Percentiles rank a stretch among this genome's conserved stretches.
Conservation (phyloP, 2,329 filamentous ascomycete genomes). For the Endothia cerciana region DNA sequence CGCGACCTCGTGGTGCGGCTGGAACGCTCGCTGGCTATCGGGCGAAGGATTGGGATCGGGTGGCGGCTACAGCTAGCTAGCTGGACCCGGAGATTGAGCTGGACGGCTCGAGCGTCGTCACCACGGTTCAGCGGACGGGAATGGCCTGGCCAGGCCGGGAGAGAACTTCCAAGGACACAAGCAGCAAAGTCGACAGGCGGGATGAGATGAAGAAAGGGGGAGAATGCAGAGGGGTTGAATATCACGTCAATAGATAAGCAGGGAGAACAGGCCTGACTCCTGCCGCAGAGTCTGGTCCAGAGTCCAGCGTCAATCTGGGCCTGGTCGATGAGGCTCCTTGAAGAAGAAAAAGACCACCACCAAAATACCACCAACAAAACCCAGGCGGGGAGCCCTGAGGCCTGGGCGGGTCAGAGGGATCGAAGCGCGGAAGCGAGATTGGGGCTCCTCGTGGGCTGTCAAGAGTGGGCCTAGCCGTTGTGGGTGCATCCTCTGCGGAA, state of each 20-base stretch:
- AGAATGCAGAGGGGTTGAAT: not conserved
- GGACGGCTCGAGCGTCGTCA: slow-evolving; percentile 2
- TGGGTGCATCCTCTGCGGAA: slow-evolving; percentile 7
- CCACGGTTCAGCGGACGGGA: not conserved
- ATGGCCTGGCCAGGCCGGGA: no score
- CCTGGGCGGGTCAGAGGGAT: not conserved
- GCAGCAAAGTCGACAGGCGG: not conserved
- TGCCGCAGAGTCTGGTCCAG: not conserved
- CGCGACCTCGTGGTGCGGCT: not conserved
- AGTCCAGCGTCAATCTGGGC: not conserved
- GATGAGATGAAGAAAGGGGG: not conserved
- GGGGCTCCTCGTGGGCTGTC: not conserved
- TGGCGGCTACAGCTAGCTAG: not conserved
- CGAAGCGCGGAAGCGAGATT: slow-evolving; percentile 3
- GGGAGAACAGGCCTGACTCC: not conserved
- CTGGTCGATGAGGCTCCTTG: not conserved
- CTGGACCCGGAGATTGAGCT: not conserved
- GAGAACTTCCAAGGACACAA: no score
- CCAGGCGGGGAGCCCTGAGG: not conserved
- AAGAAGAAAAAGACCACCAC: no score
- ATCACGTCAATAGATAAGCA: not conserved
- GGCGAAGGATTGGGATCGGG: not conserved
- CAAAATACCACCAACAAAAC: no score
- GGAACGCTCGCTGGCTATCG: not conserved
- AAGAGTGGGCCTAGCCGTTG: not conserved